phyloP scores from a whole-genome alignment of 2,329 filamentous ascomycete species.

The Bertia moriformis region DNA sequence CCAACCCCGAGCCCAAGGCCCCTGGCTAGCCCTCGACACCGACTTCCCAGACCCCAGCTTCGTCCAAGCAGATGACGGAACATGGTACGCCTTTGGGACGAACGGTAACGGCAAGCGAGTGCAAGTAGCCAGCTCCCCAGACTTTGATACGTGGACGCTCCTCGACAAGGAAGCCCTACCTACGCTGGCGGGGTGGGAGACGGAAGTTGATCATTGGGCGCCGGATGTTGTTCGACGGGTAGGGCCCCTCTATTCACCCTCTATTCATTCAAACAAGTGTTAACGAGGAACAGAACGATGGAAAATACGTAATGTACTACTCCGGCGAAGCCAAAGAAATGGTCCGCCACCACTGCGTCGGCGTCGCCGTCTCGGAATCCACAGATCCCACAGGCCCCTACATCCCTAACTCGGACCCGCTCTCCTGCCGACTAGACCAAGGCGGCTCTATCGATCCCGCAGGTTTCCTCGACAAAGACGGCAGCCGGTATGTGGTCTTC shows the following conservation, averaged over 20 bases:
- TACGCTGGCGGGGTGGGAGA: slow-evolving; percentile 34
- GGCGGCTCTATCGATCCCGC: slow-evolving; percentile 51
- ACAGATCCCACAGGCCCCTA: slow-evolving; percentile 37
- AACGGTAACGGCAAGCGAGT: slow-evolving; percentile 31
- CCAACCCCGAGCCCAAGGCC: background rate
- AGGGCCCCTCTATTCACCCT: slow-evolving; percentile 3
- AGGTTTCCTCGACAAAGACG: slow-evolving; percentile 39
- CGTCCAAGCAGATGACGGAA: slow-evolving; percentile 26
- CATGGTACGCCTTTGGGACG: slow-evolving; percentile 44
- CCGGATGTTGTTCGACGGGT: slow-evolving; percentile 38
- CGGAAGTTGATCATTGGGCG: slow-evolving; percentile 39
- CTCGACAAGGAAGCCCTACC: slow-evolving; percentile 40
- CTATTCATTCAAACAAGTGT: background rate
- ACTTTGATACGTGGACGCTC: slow-evolving; percentile 30
- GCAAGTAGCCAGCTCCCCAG: slow-evolving; percentile 33
- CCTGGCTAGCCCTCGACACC: slow-evolving; percentile 10
- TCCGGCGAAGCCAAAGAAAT: slow-evolving; percentile 26
- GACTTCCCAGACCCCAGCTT: slow-evolving; percentile 42
- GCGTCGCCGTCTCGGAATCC: slow-evolving; percentile 21
- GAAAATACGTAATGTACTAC: slow-evolving; percentile 47
- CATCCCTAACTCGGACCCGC: slow-evolving; percentile 24
- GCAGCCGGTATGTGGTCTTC: slow-evolving; percentile 43
- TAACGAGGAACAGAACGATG: slow-evolving; percentile 11
- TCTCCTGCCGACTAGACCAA: slow-evolving; percentile 33
- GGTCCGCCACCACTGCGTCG: slow-evolving; percentile 37